A percentile compares a stretch with the other conserved stretches of the same genome.
Evolutionary conservation across 306 rosid species (phyloP).

Genomic region (Glycine tomentella): DNA sequence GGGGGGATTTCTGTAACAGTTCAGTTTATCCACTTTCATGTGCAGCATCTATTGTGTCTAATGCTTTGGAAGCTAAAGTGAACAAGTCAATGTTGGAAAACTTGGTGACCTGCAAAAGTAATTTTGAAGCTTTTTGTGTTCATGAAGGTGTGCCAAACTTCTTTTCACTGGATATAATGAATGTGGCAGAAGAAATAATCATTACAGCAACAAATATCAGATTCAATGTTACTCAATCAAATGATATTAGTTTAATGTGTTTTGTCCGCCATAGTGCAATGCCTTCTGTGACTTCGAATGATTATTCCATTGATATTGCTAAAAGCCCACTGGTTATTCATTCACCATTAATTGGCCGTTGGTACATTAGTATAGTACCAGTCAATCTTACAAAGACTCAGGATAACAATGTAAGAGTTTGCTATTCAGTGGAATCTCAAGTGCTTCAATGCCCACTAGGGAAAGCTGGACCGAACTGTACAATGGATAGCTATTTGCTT

Average conservation of each 20-base stretch:
- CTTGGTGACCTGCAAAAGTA: slow-evolving; percentile 63
- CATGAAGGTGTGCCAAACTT: slow-evolving; percentile 57
- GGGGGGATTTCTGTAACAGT: slow-evolving; percentile 76
- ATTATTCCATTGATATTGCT: slow-evolving; percentile 65
- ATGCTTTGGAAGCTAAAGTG: slow-evolving; percentile 43
- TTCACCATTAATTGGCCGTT: slow-evolving; percentile 75
- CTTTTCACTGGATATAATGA: slow-evolving; percentile 67
- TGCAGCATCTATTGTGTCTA: slow-evolving; percentile 45
- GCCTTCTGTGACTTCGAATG: slow-evolving; percentile 66
- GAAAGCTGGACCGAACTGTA: slow-evolving; percentile 82
- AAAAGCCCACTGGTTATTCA: slow-evolving; percentile 60
- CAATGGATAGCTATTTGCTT: slow-evolving; percentile 68
- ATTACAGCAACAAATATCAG: slow-evolving; percentile 58
- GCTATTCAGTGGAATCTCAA: slow-evolving; percentile 71
- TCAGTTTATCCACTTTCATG: slow-evolving; percentile 79
- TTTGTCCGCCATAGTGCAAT: slow-evolving; percentile 77
- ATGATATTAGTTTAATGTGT: slow-evolving; percentile 61
- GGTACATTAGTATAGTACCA: slow-evolving; percentile 67
- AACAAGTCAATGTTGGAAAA: slow-evolving; percentile 46
- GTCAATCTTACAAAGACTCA: slow-evolving; percentile 51
- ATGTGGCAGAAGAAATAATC: slow-evolving; percentile 67
- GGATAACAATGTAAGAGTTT: slow-evolving; percentile 51
- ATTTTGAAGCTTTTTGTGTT: slow-evolving; percentile 58
- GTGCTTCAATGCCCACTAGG: slow-evolving; percentile 77
- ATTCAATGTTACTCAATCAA: slow-evolving; percentile 49